Evolutionary conservation across 2,329 filamentous ascomycete species (phyloP).

Genomic region (Graphilbum sp.): DNA sequence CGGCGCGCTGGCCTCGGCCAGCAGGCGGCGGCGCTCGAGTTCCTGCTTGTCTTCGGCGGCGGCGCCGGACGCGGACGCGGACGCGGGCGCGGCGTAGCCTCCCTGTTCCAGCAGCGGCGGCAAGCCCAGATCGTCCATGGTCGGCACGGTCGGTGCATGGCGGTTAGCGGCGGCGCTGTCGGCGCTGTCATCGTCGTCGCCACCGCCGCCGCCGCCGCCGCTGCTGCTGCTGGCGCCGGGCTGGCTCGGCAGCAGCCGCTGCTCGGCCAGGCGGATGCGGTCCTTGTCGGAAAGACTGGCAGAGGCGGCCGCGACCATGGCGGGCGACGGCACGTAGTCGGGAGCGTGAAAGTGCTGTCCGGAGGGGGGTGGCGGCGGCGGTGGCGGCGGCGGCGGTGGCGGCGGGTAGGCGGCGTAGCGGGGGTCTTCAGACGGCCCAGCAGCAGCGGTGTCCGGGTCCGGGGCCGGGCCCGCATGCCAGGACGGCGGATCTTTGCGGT

Average conservation of each 20-base stretch:
- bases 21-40: slow-evolving; percentile 48
- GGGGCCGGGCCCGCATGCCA: no score
- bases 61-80: not conserved
- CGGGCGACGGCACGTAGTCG: slow-evolving; percentile 40
- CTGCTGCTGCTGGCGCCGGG: slow-evolving; percentile 34
- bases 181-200: slow-evolving; percentile 19
- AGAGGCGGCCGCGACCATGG: slow-evolving; percentile 32
- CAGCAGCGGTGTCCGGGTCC: no score
- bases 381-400: no score
- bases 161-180: slow-evolving; percentile 1
- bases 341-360: slow-evolving; percentile 15
- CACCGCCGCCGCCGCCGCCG: slow-evolving; percentile 23
- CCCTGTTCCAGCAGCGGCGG: not conserved
- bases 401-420: no score
- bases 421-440: no score
- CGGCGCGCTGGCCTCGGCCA: slow-evolving; percentile 48
- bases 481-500: slow-evolving; percentile 12
- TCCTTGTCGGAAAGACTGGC: slow-evolving; percentile 62
- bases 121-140: slow-evolving; percentile 24
- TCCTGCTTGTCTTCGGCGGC: slow-evolving; percentile 61
- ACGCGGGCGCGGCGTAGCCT: no score
- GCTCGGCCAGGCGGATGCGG: slow-evolving; percentile 59
- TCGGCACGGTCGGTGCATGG: slow-evolving; percentile 25
- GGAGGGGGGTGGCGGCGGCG: slow-evolving; percentile 3
- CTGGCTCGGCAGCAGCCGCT: slow-evolving; percentile 64